These are phyloP conservation scores for Carpinus fangiana DNA, from an alignment of 306 rosid genomes.

Conservation along the genomic window DNA sequence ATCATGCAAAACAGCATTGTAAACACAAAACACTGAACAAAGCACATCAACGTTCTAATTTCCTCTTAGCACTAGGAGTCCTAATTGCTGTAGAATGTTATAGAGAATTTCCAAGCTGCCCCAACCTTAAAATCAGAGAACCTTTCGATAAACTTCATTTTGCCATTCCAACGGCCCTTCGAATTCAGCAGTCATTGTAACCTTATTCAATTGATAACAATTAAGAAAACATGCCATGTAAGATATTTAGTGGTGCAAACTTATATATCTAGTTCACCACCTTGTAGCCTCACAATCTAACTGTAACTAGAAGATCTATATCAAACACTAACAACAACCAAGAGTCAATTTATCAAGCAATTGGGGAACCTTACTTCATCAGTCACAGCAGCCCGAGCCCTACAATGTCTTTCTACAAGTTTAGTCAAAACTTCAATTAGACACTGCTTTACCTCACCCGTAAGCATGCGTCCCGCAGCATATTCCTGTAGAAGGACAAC, in stretches of 20 bases:
- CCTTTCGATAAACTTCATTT: background rate
- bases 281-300: no score
- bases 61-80: background rate
- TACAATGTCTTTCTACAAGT: slow-evolving; percentile 80
- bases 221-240: background rate
- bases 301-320: background rate
- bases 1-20: no score
- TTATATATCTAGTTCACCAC: no score
- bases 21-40: no score
- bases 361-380: slow-evolving; percentile 69
- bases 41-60: no score
- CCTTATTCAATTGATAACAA: background rate
- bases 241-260: background rate
- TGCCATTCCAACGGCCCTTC: background rate
- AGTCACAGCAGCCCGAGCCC: slow-evolving; percentile 85
- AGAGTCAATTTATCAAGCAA: background rate
- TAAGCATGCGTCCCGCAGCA: slow-evolving; percentile 86
- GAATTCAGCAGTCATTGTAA: background rate
- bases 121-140: background rate
- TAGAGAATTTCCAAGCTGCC: background rate
- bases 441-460: slow-evolving; percentile 91
- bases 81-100: background rate
- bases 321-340: background rate
- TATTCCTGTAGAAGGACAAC: slow-evolving; percentile 54
- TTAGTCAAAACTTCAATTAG: slow-evolving; percentile 68